phyloP scores from a whole-genome alignment of 768 basidiomycete genomes.

The Boletus huronensis region DNA sequence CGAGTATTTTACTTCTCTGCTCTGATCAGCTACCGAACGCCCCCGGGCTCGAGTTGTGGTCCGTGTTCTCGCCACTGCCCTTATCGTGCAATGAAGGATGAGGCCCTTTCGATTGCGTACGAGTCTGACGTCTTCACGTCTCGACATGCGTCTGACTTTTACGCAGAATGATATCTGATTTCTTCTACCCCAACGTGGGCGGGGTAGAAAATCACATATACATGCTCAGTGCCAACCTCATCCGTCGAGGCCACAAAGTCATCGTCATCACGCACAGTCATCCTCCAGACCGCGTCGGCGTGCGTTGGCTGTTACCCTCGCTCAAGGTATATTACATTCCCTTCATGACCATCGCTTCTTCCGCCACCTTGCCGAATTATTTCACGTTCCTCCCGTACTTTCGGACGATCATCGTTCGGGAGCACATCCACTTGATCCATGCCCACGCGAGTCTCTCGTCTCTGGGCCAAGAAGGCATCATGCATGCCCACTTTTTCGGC shows the following conservation, averaged over 20 bases:
- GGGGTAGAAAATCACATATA: constrained; percentile 98
- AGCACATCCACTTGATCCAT: constrained; percentile 84
- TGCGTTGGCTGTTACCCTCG: constrained; percentile 83
- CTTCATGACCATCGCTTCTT: constrained; percentile 81
- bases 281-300: constrained; percentile 76
- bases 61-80: background rate
- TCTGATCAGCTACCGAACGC: background rate
- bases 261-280: constrained; percentile 94
- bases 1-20: background rate
- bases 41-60: background rate
- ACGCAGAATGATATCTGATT: constrained; percentile 89
- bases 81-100: constrained; percentile 24
- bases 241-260: constrained; percentile 85
- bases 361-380: constrained; percentile 93
- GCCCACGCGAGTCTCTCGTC: constrained; percentile 89
- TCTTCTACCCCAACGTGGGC: constrained; percentile 91
- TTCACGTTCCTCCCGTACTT: constrained; percentile 90
- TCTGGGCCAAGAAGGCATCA: constrained; percentile 87
- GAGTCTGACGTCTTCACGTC: background rate
- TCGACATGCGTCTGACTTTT: background rate
- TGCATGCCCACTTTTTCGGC: constrained; percentile 84
- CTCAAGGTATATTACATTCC: constrained; percentile 96
- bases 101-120: constrained; percentile 29
- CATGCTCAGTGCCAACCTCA: constrained; percentile 81
- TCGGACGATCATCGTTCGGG: constrained; percentile 81